These are phyloP conservation scores for Nicotiana benthamiana DNA, from an alignment of 257 asterid species.

Conservation along the genomic window DNA sequence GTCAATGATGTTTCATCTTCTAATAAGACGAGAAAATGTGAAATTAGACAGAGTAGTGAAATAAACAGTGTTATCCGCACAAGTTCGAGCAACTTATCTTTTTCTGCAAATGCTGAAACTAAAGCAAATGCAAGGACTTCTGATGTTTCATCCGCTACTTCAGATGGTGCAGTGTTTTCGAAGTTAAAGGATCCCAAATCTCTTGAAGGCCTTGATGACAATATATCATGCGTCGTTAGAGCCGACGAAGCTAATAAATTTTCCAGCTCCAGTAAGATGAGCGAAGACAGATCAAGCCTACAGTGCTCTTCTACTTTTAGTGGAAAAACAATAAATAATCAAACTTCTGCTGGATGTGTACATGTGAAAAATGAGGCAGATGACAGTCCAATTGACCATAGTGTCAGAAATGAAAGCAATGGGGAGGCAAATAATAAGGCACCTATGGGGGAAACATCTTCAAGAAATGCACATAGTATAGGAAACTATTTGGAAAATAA, in stretches of 20 bases:
- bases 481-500: conserved; percentile 20
- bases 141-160: conserved; percentile 36
- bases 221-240: conserved; percentile 45
- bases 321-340: neutral
- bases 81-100: conserved; percentile 41
- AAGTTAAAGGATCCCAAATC: conserved; percentile 35
- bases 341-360: conserved; percentile 16
- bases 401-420: conserved; percentile 16
- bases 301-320: conserved; percentile 14
- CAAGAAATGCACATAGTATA: conserved; percentile 20
- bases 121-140: conserved; percentile 42
- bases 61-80: conserved; percentile 36
- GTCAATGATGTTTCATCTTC: conserved; percentile 10
- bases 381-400: conserved; percentile 22
- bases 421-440: conserved; percentile 26
- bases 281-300: conserved; percentile 12
- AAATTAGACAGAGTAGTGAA: conserved; percentile 37
- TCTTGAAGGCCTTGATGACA: conserved; percentile 49
- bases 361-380: conserved; percentile 25
- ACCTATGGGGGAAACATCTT: conserved; percentile 18
- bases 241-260: conserved; percentile 27
- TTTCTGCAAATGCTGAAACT: conserved; percentile 41
- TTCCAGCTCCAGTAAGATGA: neutral
- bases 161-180: conserved; percentile 34
- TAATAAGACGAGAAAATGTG: conserved; percentile 21